phyloP scores from a whole-genome alignment of 2,329 filamentous ascomycete species.

The Aaosphaeria arxii region DNA sequence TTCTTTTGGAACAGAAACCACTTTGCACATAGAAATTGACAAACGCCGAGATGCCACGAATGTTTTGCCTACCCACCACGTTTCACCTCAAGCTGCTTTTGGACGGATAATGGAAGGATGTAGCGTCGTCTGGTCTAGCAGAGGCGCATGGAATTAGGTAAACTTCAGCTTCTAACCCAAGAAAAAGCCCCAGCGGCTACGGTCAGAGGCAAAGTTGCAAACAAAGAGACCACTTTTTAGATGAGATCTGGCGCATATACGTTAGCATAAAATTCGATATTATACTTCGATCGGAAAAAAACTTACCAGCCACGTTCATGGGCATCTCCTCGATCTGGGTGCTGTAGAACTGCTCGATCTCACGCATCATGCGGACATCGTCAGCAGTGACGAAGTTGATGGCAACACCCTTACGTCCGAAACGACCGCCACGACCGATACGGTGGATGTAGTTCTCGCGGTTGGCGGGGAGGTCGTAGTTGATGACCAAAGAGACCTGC shows the following conservation, averaged over 20 bases:
- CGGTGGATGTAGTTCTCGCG: conserved; percentile 99
- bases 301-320: conserved; percentile 75
- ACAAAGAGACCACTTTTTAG: conserved; percentile 22
- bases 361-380: conserved; percentile 99
- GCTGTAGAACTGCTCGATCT: conserved; percentile 99
- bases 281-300: neutral
- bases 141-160: conserved; percentile 26
- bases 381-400: conserved; percentile 99
- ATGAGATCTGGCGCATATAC: conserved; percentile 30
- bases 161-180: conserved; percentile 13
- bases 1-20: conserved; percentile 36
- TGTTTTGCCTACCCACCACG: conserved; percentile 27
- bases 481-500: conserved; percentile 99
- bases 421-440: conserved; percentile 98
- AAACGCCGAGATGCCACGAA: conserved; percentile 42
- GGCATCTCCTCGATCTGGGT: conserved; percentile 99
- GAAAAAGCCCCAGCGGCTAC: conserved; percentile 9
- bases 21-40: conserved; percentile 38
- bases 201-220: too few species aligned
- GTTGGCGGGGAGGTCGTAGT: conserved; percentile 98
- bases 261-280: neutral
- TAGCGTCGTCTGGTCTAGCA: conserved; percentile 29
- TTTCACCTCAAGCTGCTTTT: conserved; percentile 36
- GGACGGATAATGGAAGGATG: conserved; percentile 16
- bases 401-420: conserved; percentile 99